Base-by-base conservation (phyloP, 1,284 basidiomycete species). In the Ceraceosorus guamensis region DNA sequence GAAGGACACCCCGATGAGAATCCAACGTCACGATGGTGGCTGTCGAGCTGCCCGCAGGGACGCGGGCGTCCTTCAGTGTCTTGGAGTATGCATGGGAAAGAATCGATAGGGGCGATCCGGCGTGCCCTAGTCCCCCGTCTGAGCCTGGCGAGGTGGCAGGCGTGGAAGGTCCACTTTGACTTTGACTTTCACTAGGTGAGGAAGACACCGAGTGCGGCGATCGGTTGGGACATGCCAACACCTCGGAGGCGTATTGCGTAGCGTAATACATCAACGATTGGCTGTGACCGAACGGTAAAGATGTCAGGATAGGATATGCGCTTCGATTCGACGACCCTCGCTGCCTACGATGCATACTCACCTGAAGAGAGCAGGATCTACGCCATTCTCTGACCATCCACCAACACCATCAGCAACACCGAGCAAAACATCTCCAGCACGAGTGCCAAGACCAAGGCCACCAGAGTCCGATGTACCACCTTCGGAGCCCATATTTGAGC, bases 41-140 rank as follows among this genome's bases (percentile, higher is more conserved):
- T 0, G 89, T 92, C 68, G 89, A 90, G 14, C 88, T 89, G 50
- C 90, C 89, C 52, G 87, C 88, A 65, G 83, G 76, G 5, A 92
- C 85, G 31, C 77, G 78, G 53, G 82, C 80, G 67, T 92, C 87
- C 51, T 83, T 78, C 53, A 87, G 70, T 0, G 91, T 86, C 32
- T 83, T 84, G 44, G 82, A 81, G 77, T 87, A 86, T 1, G 89
- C 87, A 46, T 85, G 78, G 60, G 85, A 81, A 41, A 92, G 77
- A 65, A 87, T 85, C 49, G 71, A 46, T 77, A 78, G 50, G 79
- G 79, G 60, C 80, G 79, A 35, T 80, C 60, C 80, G 79, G 16
- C 78, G 83, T 81, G 58, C 83, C 83, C 82, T 5, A 82, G 81
- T 61, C 84, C 83, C 8, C 86, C 87, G 4, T 84, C 83, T 86